phyloP scores from a whole-genome alignment of 371 early-diverging fungal species.

The Saksenaea vasiformis region DNA sequence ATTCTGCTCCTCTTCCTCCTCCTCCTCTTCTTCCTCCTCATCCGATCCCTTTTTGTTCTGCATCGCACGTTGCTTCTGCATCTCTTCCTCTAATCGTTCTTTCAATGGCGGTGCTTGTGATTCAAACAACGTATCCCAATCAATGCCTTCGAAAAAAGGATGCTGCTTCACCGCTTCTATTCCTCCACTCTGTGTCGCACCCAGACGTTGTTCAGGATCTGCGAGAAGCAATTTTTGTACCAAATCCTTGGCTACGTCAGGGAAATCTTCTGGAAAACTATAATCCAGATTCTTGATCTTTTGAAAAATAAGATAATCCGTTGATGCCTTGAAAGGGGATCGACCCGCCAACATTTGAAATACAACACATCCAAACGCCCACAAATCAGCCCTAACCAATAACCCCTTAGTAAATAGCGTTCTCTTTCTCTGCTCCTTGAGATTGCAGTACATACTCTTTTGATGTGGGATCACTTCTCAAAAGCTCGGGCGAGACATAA shows the following conservation, averaged over 20 bases:
- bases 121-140: slow-evolving; percentile 72
- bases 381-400: slow-evolving; percentile 83
- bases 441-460: slow-evolving; percentile 51
- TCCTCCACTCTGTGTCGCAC: slow-evolving; percentile 59
- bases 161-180: slow-evolving; percentile 83
- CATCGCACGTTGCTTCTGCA: slow-evolving; percentile 26
- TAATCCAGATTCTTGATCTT: slow-evolving; percentile 89
- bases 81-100: slow-evolving; percentile 37
- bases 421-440: too few relatives aligned
- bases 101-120: slow-evolving; percentile 36
- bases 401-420: too few relatives aligned
- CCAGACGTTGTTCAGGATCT: slow-evolving; percentile 78
- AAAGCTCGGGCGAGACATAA: slow-evolving; percentile 96
- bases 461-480: slow-evolving; percentile 81
- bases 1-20: slow-evolving; percentile 8
- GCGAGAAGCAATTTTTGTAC: slow-evolving; percentile 72
- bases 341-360: slow-evolving; percentile 93
- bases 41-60: slow-evolving; percentile 5
- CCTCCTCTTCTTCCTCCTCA: not conserved
- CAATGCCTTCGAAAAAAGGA: slow-evolving; percentile 85
- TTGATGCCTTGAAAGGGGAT: slow-evolving; percentile 95
- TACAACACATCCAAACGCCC: slow-evolving; percentile 98
- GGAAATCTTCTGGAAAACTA: slow-evolving; percentile 75
- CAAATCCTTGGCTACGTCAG: slow-evolving; percentile 67
- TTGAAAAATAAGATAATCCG: slow-evolving; percentile 96